Conservation (phyloP, 1,139 yeast genomes). For the Suhomyces bokatorum region DNA sequence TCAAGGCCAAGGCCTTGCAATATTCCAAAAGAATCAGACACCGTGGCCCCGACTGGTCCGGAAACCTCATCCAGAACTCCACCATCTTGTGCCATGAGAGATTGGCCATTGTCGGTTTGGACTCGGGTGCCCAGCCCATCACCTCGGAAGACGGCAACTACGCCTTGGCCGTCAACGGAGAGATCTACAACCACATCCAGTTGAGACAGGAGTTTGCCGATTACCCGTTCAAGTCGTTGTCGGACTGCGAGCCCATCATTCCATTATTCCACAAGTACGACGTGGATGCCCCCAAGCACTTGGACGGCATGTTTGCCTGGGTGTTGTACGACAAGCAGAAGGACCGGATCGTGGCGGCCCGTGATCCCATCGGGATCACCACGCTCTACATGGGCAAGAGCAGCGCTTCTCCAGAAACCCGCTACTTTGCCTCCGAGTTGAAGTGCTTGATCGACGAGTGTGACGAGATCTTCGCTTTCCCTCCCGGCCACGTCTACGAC, state of each 20-base stretch:
- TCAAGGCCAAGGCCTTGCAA: conserved; percentile 86
- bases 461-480: conserved; percentile 90
- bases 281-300: conserved; percentile 83
- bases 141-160: conserved; percentile 73
- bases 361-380: conserved; percentile 98
- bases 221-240: conserved; percentile 79
- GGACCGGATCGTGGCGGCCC: conserved; percentile 91
- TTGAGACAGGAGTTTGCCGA: conserved; percentile 72
- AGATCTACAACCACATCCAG: conserved; percentile 93
- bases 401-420: conserved; percentile 67
- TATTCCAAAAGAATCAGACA: conserved; percentile 92
- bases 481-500: conserved; percentile 97
- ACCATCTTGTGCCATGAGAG: conserved; percentile 92
- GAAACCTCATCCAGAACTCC: conserved; percentile 74
- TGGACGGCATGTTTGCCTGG: conserved; percentile 99
- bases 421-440: conserved; percentile 90
- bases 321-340: conserved; percentile 79
- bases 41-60: conserved; percentile 99
- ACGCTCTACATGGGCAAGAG: conserved; percentile 93
- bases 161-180: conserved; percentile 90
- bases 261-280: conserved; percentile 88
- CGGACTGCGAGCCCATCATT: conserved; percentile 97
- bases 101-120: conserved; percentile 92
- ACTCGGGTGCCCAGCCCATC: conserved; percentile 97
- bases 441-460: conserved; percentile 93